phyloP scores from a whole-genome alignment of 2,329 filamentous ascomycete species.

The Botrytis sinoallii region DNA sequence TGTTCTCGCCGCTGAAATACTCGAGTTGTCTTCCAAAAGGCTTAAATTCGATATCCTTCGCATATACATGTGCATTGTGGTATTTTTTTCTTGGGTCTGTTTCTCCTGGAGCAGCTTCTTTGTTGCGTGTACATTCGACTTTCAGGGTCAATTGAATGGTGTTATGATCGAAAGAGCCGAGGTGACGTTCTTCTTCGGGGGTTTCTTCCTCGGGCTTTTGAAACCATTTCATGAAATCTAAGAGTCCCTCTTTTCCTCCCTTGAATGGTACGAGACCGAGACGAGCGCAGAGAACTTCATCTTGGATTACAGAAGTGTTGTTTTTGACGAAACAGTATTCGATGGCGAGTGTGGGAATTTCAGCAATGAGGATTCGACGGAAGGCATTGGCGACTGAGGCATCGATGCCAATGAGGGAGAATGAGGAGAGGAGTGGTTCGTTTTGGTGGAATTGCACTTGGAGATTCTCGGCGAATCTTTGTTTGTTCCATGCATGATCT shows the following conservation, averaged over 20 bases:
- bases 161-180: conserved; percentile 73
- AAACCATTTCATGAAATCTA: conserved; percentile 77
- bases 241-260: conserved; percentile 71
- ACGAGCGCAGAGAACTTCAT: conserved; percentile 89
- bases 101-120: conserved; percentile 66
- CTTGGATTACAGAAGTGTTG: conserved; percentile 97
- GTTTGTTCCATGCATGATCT: conserved; percentile 74
- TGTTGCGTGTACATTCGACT: conserved; percentile 76
- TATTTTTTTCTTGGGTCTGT: conserved; percentile 82
- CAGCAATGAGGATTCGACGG: conserved; percentile 89
- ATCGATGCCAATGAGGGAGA: conserved; percentile 89
- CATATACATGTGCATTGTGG: conserved; percentile 80
- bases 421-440: conserved; percentile 71
- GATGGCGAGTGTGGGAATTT: conserved; percentile 91
- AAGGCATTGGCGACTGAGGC: conserved; percentile 95
- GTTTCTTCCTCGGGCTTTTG: conserved; percentile 66
- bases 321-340: conserved; percentile 91
- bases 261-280: conserved; percentile 88
- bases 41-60: conserved; percentile 71
- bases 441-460: conserved; percentile 82
- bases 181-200: conserved; percentile 48
- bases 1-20: conserved; percentile 64
- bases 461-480: conserved; percentile 68
- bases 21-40: conserved; percentile 70
- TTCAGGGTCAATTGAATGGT: conserved; percentile 77